Evolutionary conservation across 2,329 filamentous ascomycete species (phyloP).

Genomic region (Fusarium concolor): DNA sequence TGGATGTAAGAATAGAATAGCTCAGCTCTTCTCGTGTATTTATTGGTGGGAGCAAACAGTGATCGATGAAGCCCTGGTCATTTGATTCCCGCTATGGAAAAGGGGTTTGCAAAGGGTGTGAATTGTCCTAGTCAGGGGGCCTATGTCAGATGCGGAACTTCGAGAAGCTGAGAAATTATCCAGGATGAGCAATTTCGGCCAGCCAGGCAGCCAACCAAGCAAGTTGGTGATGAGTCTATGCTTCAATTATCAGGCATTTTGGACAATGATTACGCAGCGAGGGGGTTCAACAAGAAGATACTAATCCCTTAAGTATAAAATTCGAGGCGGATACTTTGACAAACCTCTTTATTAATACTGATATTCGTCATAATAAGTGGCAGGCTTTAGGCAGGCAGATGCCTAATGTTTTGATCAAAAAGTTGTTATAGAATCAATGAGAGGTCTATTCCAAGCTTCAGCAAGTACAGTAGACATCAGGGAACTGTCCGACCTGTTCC

Average conservation of each 20-base stretch:
- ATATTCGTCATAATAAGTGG: background rate
- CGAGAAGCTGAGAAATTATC: constrained; percentile 38
- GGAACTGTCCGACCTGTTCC: too few species aligned
- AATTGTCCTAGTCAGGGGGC: constrained; percentile 22
- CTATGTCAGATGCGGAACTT: constrained; percentile 23
- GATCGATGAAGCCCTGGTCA: constrained; percentile 33
- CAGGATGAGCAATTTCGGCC: constrained; percentile 41
- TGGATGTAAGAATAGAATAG: constrained; percentile 33
- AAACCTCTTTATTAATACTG: background rate
- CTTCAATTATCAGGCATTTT: constrained; percentile 12
- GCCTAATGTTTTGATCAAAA: background rate
- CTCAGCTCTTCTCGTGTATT: constrained; percentile 30
- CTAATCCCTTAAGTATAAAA: background rate
- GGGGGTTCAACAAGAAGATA: background rate
- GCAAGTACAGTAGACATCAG: too few species aligned
- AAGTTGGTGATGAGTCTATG: constrained; percentile 8
- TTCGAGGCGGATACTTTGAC: background rate
- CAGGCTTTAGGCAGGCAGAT: background rate
- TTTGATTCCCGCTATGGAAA: constrained; percentile 14
- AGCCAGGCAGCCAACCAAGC: constrained; percentile 24
- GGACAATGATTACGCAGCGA: background rate
- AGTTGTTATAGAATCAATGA: background rate
- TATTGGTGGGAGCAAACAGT: constrained; percentile 34
- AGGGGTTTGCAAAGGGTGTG: constrained; percentile 30
- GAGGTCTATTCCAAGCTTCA: background rate